These are phyloP conservation scores for Claviceps sp. DNA, from an alignment of 2,329 filamentous ascomycete genomes.

Conservation along the genomic window DNA sequence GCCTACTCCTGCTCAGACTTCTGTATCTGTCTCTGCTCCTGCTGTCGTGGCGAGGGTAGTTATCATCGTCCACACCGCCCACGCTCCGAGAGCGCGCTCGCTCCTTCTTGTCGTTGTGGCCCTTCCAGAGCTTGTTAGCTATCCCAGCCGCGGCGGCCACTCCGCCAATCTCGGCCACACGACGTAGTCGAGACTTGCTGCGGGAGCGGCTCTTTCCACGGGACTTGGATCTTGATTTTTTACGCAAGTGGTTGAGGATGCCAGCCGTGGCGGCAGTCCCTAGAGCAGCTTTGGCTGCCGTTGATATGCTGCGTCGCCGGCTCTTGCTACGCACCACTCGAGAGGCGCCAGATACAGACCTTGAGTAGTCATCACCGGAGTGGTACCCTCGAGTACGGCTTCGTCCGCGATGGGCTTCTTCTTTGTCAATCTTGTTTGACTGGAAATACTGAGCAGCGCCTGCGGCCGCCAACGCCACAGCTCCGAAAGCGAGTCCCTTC, in stretches of 20 bases:
- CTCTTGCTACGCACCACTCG: conserved; percentile 25
- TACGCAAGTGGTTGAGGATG: conserved; percentile 42
- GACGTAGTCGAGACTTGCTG: conserved; percentile 33
- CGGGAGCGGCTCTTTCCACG: conserved; percentile 21
- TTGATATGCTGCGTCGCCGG: conserved; percentile 33
- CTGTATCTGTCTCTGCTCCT: conserved; percentile 20
- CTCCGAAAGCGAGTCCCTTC: conserved; percentile 48
- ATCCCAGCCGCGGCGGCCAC: conserved; percentile 47
- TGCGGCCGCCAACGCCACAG: conserved; percentile 48
- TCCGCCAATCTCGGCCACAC: conserved; percentile 47
- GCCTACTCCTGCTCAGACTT: conserved; percentile 13
- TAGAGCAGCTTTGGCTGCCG: conserved; percentile 41
- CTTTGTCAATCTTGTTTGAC: conserved; percentile 45
- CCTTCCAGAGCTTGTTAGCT: conserved; percentile 48
- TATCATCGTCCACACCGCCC: conserved; percentile 23
- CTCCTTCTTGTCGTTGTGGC: conserved; percentile 47
- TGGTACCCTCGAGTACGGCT: conserved; percentile 32
- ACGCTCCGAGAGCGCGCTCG: conserved; percentile 19
- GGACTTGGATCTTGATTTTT: conserved; percentile 31
- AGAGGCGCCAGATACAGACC: conserved; percentile 25
- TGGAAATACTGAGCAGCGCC: conserved; percentile 54
- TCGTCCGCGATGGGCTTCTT: conserved; percentile 43
- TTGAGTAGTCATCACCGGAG: conserved; percentile 28
- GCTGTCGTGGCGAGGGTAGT: conserved; percentile 19
- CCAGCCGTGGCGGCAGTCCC: conserved; percentile 46